Evolutionary conservation across 2,329 filamentous ascomycete species (phyloP).

Genomic region (Eutypa lata): DNA sequence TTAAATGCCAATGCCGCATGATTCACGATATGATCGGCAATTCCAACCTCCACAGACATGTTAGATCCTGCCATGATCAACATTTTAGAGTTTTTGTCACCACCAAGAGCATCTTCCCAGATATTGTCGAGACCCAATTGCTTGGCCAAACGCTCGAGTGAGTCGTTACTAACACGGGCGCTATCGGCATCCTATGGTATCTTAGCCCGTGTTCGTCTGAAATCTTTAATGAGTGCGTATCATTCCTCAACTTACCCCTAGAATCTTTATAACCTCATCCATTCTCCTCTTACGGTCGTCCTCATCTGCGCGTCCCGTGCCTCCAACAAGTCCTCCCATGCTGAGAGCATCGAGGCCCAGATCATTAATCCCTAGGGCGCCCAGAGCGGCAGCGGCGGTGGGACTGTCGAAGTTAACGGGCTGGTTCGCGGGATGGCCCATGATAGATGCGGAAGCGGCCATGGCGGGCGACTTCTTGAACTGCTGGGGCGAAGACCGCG

Average conservation of each 20-base stretch:
- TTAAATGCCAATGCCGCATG: conserved; percentile 62
- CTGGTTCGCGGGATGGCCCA: conserved; percentile 42
- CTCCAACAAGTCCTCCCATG: conserved; percentile 43
- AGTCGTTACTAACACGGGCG: conserved; percentile 69
- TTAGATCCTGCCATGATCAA: conserved; percentile 62
- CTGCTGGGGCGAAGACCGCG: conserved; percentile 60
- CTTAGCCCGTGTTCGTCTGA: too few relatives aligned
- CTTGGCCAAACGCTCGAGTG: conserved; percentile 68
- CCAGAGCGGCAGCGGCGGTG: conserved; percentile 59
- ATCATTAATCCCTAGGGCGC: conserved; percentile 53
- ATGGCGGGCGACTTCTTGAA: conserved; percentile 61
- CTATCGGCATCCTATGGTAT: conserved; percentile 36
- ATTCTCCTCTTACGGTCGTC: conserved; percentile 55
- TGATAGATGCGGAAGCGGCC: conserved; percentile 39
- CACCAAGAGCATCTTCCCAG: conserved; percentile 51
- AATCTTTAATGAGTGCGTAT: too few relatives aligned
- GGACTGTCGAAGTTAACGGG: conserved; percentile 63
- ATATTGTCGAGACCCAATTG: conserved; percentile 64
- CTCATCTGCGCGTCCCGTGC: conserved; percentile 42
- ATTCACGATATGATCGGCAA: conserved; percentile 60
- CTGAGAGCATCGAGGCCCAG: conserved; percentile 51
- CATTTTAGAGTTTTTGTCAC: conserved; percentile 48
- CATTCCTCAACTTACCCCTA: conserved; percentile 41
- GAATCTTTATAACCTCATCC: conserved; percentile 46
- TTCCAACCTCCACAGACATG: conserved; percentile 58